phyloP scores from a whole-genome alignment of 371 early-diverging fungal species.

The Rhizopus arrhizus region DNA sequence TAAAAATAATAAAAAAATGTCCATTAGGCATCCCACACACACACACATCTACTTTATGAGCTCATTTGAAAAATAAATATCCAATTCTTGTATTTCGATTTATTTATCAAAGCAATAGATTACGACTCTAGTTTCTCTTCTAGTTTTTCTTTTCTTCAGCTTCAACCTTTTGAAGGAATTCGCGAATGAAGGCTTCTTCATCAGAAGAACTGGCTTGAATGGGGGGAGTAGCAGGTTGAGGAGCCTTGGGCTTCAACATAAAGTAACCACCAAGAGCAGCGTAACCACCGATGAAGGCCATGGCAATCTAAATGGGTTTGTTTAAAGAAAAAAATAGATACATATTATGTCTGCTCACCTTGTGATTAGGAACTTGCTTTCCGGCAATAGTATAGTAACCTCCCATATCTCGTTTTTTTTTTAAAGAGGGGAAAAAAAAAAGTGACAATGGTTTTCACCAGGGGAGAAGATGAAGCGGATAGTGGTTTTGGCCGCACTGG shows the following conservation, averaged over 20 bases:
- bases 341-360: constrained; percentile 30
- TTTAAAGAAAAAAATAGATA: constrained; percentile 1
- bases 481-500: too few relatives aligned
- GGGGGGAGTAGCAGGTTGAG: constrained; percentile 59
- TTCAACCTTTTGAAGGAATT: constrained; percentile 69
- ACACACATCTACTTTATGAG: too few relatives aligned
- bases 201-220: constrained; percentile 69
- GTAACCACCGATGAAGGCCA: constrained; percentile 53
- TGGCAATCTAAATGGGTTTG: constrained; percentile 37
- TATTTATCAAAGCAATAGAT: too few relatives aligned
- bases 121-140: not conserved
- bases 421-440: not conserved
- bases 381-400: constrained; percentile 59
- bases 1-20: too few relatives aligned
- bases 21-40: too few relatives aligned
- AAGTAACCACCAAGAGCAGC: constrained; percentile 40
- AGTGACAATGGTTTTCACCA: constrained; percentile 3
- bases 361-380: constrained; percentile 48
- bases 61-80: too few relatives aligned
- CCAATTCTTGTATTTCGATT: too few relatives aligned
- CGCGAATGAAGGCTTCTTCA: constrained; percentile 68
- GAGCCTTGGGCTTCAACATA: constrained; percentile 52
- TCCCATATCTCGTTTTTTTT: constrained; percentile 36
- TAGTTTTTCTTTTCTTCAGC: constrained; percentile 59
- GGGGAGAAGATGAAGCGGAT: too few relatives aligned